Conservation (phyloP, 2,329 filamentous ascomycete genomes). For the Hypocreales sp. region DNA sequence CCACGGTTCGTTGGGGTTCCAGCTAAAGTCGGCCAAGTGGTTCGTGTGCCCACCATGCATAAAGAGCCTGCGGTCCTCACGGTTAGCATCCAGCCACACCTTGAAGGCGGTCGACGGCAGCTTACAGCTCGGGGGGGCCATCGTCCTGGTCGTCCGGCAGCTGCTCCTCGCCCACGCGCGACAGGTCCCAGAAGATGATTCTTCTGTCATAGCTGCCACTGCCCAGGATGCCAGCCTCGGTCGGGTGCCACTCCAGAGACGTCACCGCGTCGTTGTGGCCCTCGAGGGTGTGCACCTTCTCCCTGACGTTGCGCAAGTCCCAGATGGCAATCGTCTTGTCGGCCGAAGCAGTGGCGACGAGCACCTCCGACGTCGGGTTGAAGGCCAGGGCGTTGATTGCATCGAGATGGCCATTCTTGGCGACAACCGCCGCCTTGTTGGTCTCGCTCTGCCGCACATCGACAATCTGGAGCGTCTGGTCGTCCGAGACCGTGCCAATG, state of each 20-base stretch:
- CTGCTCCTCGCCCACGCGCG: slow-evolving; percentile 84
- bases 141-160: slow-evolving; percentile 90
- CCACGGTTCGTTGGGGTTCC: slow-evolving; percentile 96
- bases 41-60: slow-evolving; percentile 99
- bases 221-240: slow-evolving; percentile 73
- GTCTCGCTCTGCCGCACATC: slow-evolving; percentile 60
- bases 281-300: slow-evolving; percentile 79
- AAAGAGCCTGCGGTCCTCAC: slow-evolving; percentile 48
- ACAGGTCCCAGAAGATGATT: slow-evolving; percentile 93
- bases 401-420: slow-evolving; percentile 65
- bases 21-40: slow-evolving; percentile 90
- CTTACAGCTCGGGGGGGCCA: slow-evolving; percentile 83
- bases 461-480: slow-evolving; percentile 81
- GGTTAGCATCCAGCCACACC: slow-evolving; percentile 7
- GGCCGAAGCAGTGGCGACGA: slow-evolving; percentile 83
- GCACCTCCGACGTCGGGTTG: slow-evolving; percentile 78
- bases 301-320: slow-evolving; percentile 83
- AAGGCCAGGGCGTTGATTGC: slow-evolving; percentile 95
- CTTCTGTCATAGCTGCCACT: slow-evolving; percentile 87
- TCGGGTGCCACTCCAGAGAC: slow-evolving; percentile 87
- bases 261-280: slow-evolving; percentile 84
- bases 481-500: slow-evolving; percentile 89
- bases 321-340: slow-evolving; percentile 93
- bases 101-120: slow-evolving; percentile 8
- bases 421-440: slow-evolving; percentile 52